phyloP scores from a whole-genome alignment of 768 basidiomycete genomes.

The Arthromyces matolae region DNA sequence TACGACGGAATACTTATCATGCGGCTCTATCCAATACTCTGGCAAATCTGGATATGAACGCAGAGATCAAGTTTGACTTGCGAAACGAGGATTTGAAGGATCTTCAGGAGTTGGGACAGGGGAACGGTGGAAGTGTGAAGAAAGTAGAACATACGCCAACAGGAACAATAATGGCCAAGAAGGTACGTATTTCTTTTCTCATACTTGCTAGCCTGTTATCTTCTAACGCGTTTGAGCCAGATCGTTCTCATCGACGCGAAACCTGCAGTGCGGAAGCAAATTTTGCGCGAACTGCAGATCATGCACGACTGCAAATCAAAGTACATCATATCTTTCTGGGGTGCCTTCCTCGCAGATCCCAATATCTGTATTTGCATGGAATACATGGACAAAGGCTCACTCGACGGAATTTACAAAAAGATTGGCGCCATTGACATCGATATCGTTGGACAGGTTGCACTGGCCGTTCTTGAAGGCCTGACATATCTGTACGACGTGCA shows the following conservation, averaged over 20 bases:
- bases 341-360: conserved; percentile 94
- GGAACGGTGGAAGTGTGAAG: conserved; percentile 97
- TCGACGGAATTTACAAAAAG: conserved; percentile 95
- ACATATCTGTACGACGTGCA: conserved; percentile 97
- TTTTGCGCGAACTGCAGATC: conserved; percentile 95
- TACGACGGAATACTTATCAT: conserved; percentile 73
- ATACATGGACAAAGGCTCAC: conserved; percentile 88
- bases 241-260: conserved; percentile 96
- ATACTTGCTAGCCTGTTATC: neutral
- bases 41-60: conserved; percentile 81
- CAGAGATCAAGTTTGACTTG: conserved; percentile 81
- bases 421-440: conserved; percentile 92
- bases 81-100: conserved; percentile 89
- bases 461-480: conserved; percentile 91
- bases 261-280: conserved; percentile 94
- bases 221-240: conserved; percentile 35
- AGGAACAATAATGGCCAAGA: conserved; percentile 95
- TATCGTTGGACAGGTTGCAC: conserved; percentile 89
- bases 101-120: conserved; percentile 86
- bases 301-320: conserved; percentile 96
- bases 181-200: conserved; percentile 49
- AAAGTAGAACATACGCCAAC: conserved; percentile 92
- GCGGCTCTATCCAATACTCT: conserved; percentile 78
- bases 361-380: conserved; percentile 99
- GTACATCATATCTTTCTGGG: conserved; percentile 96